Base-by-base conservation (phyloP, 192 early-diverging fungal species). In the Haplosporangium gracile region DNA sequence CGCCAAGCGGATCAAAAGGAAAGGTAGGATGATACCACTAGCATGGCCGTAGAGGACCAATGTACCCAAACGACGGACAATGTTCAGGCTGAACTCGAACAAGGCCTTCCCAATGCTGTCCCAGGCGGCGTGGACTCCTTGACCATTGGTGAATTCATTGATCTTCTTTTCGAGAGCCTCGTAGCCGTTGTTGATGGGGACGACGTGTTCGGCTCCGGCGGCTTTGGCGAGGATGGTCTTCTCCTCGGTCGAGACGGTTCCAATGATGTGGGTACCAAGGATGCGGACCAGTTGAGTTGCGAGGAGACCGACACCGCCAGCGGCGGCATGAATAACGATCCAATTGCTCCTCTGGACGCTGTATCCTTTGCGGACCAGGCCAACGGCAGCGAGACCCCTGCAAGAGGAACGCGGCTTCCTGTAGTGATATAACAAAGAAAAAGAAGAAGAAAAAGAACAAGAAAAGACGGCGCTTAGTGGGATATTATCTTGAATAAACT, bases 31-130 rank as follows among this genome's bases (percentile, higher is more conserved):
- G n/a, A 92, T 89, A 0, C 97, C 97, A 49, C 95, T 95, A 1
- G 96, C 94, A 85, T 96, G 96, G 38, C 97, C 97, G 92, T 96
- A 98, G 1, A 93, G 93, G 65, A 97, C 90, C 82, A 97, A 74
- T 40, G 88, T 89, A 15, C 96, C 97, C n/a, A 94, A 80, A 18
- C 91, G 88, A 9, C 93, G 85, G 60, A 93, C 73, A 26, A 90
- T 93, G 9, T 90, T 82, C 5, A 97, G 83, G 32, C 94, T 94
- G 5, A 85, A 88, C 65, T 94, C 93, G 79, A 96, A 98, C 0
- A 97, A 97, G 11, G 91, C 85, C 72, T 94, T 94, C 22, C 97
- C 97, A 34, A 98, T 94, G 43, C 97, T 95, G 76, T 98, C 97
- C 77, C 92, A 95, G 40, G 96, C 96, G 26, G 90, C 96, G 60